phyloP scores from a whole-genome alignment of 2,329 filamentous ascomycete species.

The Sclerotinia subarctica region DNA sequence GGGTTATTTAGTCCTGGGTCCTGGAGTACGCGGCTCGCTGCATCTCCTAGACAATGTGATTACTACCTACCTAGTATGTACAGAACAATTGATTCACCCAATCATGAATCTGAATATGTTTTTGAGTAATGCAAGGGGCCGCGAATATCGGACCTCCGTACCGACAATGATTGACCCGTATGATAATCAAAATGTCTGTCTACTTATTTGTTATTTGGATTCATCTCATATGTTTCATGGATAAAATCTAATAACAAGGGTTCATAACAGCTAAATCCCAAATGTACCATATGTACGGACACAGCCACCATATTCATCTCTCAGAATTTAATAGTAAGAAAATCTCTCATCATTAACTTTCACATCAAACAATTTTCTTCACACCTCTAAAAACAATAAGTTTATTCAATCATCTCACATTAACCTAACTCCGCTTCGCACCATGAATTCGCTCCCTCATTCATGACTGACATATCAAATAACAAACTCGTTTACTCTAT shows the following conservation, averaged over 20 bases:
- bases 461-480: too few species aligned
- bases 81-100: not conserved
- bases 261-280: not conserved
- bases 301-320: not conserved
- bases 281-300: not conserved
- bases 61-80: not conserved
- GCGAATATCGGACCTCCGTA: not conserved
- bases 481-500: too few species aligned
- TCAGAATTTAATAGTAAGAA: too few species aligned
- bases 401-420: too few species aligned
- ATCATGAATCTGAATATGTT: not conserved
- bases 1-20: not conserved
- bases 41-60: not conserved
- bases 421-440: too few species aligned
- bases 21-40: not conserved
- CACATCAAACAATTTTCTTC: too few species aligned
- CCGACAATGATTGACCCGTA: not conserved
- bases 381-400: too few species aligned
- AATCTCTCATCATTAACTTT: too few species aligned
- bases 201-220: too few species aligned
- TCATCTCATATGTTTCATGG: not conserved
- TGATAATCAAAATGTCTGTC: too few species aligned
- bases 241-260: not conserved
- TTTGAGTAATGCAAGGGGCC: not conserved
- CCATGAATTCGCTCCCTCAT: too few species aligned